Evolutionary conservation across 2,329 filamentous ascomycete species (phyloP).

Genomic region (Achaetomium macrosporum): DNA sequence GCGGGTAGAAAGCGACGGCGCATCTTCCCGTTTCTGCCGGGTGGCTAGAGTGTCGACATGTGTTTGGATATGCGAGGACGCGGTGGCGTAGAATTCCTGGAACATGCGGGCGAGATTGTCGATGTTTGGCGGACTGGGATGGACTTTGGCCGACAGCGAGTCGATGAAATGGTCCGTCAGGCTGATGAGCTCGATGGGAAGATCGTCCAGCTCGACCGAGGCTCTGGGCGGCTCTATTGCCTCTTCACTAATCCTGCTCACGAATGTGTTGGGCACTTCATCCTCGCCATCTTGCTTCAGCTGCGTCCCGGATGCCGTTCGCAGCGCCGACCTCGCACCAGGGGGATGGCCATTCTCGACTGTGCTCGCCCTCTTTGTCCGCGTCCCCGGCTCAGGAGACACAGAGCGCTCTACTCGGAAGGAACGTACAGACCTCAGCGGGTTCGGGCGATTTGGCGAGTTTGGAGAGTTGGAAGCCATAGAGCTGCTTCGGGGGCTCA

Average conservation of each 20-base stretch:
- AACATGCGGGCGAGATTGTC: conserved; percentile 81
- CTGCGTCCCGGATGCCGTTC: conserved; percentile 15
- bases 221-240: conserved; percentile 42
- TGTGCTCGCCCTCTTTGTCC: conserved; percentile 43
- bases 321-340: conserved; percentile 14
- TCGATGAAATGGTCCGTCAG: conserved; percentile 91
- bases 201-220: conserved; percentile 73
- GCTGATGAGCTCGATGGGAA: conserved; percentile 89
- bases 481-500: conserved; percentile 24
- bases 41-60: conserved; percentile 78
- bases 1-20: conserved; percentile 44
- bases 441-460: conserved; percentile 22
- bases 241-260: conserved; percentile 42
- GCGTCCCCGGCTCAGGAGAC: conserved; percentile 19
- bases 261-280: conserved; percentile 37
- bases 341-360: conserved; percentile 36
- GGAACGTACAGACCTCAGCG: conserved; percentile 28
- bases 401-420: conserved; percentile 22
- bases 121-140: conserved; percentile 75
- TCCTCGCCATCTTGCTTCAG: neutral
- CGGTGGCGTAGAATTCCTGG: conserved; percentile 85
- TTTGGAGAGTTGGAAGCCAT: conserved; percentile 27
- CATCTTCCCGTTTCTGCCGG: conserved; percentile 61
- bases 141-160: conserved; percentile 78
- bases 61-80: conserved; percentile 75